A percentile compares a stretch with the other conserved stretches of the same genome.
phyloP scores from a whole-genome alignment of 2,329 filamentous ascomycete genomes.

The Purpureocillium lavendulum region DNA sequence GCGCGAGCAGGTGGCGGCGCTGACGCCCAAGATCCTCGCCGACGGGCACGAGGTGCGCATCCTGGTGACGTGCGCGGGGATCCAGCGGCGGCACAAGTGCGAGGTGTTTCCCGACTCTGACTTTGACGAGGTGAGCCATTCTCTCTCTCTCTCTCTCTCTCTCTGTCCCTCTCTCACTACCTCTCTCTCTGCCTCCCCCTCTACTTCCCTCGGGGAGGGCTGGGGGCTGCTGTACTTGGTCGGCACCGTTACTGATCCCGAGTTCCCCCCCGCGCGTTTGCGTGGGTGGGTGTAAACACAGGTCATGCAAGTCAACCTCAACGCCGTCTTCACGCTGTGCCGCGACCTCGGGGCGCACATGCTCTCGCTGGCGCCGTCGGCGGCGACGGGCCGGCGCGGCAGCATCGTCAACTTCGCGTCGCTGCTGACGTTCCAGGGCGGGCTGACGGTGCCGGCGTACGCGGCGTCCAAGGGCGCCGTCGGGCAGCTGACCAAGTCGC shows the following conservation, averaged over 20 bases:
- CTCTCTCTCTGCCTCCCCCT: no score
- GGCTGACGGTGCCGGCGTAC: constrained; percentile 82
- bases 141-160: not conserved
- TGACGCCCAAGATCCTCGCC: constrained; percentile 53
- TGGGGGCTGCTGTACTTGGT: no score
- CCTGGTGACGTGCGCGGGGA: constrained; percentile 79
- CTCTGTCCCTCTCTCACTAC: no score
- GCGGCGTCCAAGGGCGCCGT: constrained; percentile 80
- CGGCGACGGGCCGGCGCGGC: constrained; percentile 48
- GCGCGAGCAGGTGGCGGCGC: constrained; percentile 46
- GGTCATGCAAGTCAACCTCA: constrained; percentile 83
- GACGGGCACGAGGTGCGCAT: constrained; percentile 63
- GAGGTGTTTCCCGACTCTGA: constrained; percentile 68
- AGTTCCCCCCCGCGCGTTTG: no score
- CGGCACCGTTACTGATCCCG: no score
- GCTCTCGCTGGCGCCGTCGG: constrained; percentile 45
- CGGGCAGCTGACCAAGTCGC: constrained; percentile 73
- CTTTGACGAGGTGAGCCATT: constrained; percentile 58
- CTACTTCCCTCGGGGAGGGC: no score
- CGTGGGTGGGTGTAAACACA: constrained; percentile 10
- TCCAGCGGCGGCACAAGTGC: constrained; percentile 70
- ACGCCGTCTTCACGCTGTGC: constrained; percentile 68
- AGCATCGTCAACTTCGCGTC: constrained; percentile 79
- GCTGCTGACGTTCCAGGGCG: constrained; percentile 77
- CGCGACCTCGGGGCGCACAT: constrained; percentile 75